These are phyloP conservation scores for Hebeloma cylindrosporum DNA, from an alignment of 768 basidiomycete species.

Conservation along the genomic window DNA sequence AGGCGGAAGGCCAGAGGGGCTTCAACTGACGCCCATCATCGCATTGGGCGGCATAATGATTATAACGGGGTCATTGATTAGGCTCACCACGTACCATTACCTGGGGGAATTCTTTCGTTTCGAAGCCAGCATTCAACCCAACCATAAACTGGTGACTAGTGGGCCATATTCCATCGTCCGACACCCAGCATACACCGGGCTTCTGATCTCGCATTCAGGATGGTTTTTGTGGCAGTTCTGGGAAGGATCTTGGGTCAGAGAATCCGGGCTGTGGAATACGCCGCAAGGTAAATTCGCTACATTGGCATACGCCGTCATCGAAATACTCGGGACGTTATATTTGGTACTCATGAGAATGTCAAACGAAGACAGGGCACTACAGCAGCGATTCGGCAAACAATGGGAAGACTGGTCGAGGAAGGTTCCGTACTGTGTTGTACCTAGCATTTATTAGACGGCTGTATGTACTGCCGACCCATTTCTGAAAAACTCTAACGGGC, in stretches of 20 bases:
- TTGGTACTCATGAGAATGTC: slow-evolving; percentile 27
- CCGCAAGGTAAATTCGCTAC: slow-evolving; percentile 9
- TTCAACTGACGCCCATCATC: background rate
- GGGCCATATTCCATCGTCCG: slow-evolving; percentile 45
- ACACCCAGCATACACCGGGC: slow-evolving; percentile 44
- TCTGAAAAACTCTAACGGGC: too few species aligned
- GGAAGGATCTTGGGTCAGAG: slow-evolving; percentile 14
- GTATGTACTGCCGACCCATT: too few species aligned
- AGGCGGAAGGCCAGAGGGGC: background rate
- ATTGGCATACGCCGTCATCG: slow-evolving; percentile 23
- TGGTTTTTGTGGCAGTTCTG: slow-evolving; percentile 7
- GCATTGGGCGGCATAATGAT: slow-evolving; percentile 1
- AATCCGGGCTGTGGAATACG: slow-evolving; percentile 25
- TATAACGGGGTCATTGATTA: slow-evolving; percentile 3
- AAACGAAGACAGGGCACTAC: slow-evolving; percentile 42
- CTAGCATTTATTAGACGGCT: too few species aligned
- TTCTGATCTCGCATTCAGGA: slow-evolving; percentile 22
- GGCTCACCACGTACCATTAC: slow-evolving; percentile 8
- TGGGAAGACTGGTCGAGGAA: slow-evolving; percentile 40
- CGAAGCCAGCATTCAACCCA: slow-evolving; percentile 35
- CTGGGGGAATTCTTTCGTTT: slow-evolving; percentile 16
- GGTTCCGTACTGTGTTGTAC: slow-evolving; percentile 47
- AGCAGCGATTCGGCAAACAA: slow-evolving; percentile 36
- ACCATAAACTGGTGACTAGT: slow-evolving; percentile 41
- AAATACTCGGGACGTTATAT: slow-evolving; percentile 22